Conservation (phyloP, 169 alveolate species). For the Neospora caninum region DNA sequence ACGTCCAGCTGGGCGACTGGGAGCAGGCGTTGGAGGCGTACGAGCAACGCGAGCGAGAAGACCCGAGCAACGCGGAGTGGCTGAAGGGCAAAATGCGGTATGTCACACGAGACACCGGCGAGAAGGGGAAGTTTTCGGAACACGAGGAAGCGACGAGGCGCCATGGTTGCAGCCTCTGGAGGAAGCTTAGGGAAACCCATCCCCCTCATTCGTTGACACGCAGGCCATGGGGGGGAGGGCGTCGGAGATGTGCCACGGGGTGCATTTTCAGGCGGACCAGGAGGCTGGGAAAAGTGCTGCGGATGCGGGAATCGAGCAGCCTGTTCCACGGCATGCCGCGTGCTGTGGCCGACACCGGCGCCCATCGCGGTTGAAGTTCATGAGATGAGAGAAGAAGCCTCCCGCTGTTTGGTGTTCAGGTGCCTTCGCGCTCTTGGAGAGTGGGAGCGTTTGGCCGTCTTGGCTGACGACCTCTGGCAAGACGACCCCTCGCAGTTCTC, state of each 20-base stretch:
- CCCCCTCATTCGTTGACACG: too few species aligned
- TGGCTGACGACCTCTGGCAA: constrained; percentile 30
- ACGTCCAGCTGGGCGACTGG: constrained; percentile 86
- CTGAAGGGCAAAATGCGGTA: constrained; percentile 57
- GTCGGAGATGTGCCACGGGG: too few species aligned
- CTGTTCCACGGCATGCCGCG: too few species aligned
- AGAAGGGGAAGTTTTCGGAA: constrained; percentile 44
- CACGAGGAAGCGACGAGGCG: constrained; percentile 76
- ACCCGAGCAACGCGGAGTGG: constrained; percentile 69
- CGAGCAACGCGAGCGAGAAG: constrained; percentile 71
- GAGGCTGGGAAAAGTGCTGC: too few species aligned
- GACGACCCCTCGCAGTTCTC: background rate
- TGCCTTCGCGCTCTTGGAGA: constrained; percentile 51
- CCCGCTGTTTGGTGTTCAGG: background rate
- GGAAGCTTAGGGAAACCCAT: too few species aligned
- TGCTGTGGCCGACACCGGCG: too few species aligned
- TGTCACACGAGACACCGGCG: constrained; percentile 43
- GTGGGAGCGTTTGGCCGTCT: constrained; percentile 39
- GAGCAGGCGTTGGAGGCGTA: constrained; percentile 78
- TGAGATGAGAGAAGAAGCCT: too few species aligned
- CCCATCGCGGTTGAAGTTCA: too few species aligned
- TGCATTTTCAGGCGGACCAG: too few species aligned
- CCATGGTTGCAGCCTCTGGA: constrained; percentile 77
- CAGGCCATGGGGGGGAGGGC: too few species aligned
- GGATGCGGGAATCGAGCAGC: too few species aligned